Evolutionary conservation across 805 yeast genomes (phyloP), one percentile per base, ranked within the genome.

Genomic region (Kodamaea jinghongensis): DNA sequence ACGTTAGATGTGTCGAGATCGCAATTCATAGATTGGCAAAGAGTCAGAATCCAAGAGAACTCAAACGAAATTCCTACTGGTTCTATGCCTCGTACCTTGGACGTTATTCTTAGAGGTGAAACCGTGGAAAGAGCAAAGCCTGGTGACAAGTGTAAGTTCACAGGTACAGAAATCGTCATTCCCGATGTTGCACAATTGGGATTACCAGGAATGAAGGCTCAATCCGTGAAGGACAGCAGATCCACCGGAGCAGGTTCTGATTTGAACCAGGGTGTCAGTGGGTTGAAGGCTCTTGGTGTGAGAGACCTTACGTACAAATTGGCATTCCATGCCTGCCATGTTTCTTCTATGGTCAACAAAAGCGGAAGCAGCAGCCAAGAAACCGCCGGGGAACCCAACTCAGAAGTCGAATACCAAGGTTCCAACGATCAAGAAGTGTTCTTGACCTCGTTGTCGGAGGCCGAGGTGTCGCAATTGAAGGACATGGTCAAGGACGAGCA

Each of bases 1-100:
- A 79, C 95, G 1, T 67, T 93, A 42, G 82, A 86, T 52, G 81
- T 91, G 22, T 64, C 85, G 26, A 87, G 88, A 61, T 86, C 96
- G 0, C 86, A 83, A 45, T 91, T 93, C 55, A 71, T 88, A 47
- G 98, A 91, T 70, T 91, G 99, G 99, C 99, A 91, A 62, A 85
- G 85, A 49, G 91, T 89, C 17, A 78, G 97, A 52, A 85, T 91
- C 48, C 99, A 91, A 60, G 99, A 91, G 57, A 93, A 91, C 55
- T 82, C 97, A n/a, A 85, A 74, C 51, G 98, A 91, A 63, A 91
- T 91, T 42, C 99, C 99, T 17, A 88, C 96, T 0, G 99, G 99
- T 20, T 89, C 97, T 3, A 91, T 91, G 99, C 99, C 99, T 17
- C 79, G 99, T 60, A 91, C 96, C 1, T 63, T 91, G 54, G 99